Evolutionary conservation across 345 rosid species (phyloP).

Genomic region (Eucalyptus decipiens): DNA sequence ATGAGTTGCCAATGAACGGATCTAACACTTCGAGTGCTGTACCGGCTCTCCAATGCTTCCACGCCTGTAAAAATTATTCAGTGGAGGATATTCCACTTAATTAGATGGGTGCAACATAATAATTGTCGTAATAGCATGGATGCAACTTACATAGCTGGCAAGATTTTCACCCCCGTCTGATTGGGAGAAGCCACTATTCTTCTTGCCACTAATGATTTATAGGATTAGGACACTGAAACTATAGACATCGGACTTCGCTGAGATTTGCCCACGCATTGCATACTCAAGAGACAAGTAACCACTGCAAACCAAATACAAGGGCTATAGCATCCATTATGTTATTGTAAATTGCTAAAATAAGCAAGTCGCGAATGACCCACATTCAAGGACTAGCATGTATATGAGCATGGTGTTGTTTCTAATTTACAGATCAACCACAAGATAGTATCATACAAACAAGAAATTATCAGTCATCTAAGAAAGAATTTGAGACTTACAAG

Average conservation of each 20-base stretch:
- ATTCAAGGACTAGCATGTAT: background rate
- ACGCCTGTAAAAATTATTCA: slow-evolving; percentile 1
- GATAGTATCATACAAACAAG: background rate
- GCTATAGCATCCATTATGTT: background rate
- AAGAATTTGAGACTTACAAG: background rate
- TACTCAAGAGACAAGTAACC: slow-evolving; percentile 40
- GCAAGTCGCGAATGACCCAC: background rate
- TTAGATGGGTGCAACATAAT: background rate
- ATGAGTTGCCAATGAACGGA: background rate
- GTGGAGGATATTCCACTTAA: background rate
- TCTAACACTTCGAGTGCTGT: background rate
- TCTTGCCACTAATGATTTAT: slow-evolving; percentile 22
- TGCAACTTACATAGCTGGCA: background rate
- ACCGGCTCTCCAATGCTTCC: background rate
- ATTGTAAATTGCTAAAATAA: background rate
- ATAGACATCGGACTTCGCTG: slow-evolving; percentile 21
- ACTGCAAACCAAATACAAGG: background rate
- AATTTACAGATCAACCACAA: background rate
- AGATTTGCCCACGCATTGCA: slow-evolving; percentile 13
- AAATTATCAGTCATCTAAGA: background rate
- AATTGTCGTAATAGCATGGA: background rate
- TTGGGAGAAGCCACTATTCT: slow-evolving; percentile 3
- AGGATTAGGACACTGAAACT: slow-evolving; percentile 9
- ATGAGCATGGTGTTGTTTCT: background rate
- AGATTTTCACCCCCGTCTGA: background rate